phyloP scores from a whole-genome alignment of 768 basidiomycete genomes.

The Galerina marginata region DNA sequence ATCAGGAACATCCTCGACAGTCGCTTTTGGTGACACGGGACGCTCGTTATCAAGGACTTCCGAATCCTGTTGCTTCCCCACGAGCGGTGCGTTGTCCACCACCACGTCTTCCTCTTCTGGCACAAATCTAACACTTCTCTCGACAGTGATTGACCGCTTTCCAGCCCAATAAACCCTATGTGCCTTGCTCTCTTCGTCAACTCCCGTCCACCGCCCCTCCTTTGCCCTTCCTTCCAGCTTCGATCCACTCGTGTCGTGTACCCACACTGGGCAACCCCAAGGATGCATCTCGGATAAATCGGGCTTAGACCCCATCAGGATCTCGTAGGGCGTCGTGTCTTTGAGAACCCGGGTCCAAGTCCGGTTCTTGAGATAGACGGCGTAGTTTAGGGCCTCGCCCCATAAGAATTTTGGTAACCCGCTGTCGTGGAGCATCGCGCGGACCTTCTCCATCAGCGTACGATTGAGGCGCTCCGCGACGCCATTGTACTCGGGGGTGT shows the following conservation, averaged over 20 bases:
- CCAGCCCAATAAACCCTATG: no score
- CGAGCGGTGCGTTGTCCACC: not conserved
- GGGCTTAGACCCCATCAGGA: constrained; percentile 17
- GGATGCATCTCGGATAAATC: constrained; percentile 17
- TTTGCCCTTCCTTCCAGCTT: constrained; percentile 33
- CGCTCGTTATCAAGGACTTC: no score
- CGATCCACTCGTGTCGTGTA: constrained; percentile 22
- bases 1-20: not conserved
- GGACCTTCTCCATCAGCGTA: constrained; percentile 31
- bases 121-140: not conserved
- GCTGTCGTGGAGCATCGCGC: constrained; percentile 34
- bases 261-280: constrained; percentile 24
- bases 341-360: constrained; percentile 15
- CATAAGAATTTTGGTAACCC: constrained; percentile 29
- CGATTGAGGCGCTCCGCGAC: constrained; percentile 42
- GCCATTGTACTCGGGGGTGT: constrained; percentile 42
- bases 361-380: constrained; percentile 23
- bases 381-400: no score
- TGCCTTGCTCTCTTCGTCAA: constrained; percentile 37
- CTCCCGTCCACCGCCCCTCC: constrained; percentile 41
- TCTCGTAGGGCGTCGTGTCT: constrained; percentile 17
- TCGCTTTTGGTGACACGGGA: no score
- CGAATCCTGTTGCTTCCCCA: not conserved
- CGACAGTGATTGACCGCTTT: not conserved
- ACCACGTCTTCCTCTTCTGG: not conserved